These are phyloP conservation scores for Phytophthora tubulina DNA, from an alignment of 352 stramenopile genomes.

Conservation along the genomic window DNA sequence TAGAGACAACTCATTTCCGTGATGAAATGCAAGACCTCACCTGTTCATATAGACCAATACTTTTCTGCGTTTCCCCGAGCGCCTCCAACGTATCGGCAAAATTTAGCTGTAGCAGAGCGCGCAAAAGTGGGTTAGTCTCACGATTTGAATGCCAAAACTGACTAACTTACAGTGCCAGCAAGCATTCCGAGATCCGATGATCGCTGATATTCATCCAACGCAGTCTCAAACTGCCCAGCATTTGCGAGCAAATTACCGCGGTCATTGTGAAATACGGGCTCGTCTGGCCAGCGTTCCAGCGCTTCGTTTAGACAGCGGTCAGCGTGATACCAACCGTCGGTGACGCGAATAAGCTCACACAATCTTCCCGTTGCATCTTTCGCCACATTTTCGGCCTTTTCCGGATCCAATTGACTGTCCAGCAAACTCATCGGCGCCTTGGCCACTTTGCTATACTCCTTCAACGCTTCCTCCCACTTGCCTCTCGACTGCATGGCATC, in stretches of 20 bases:
- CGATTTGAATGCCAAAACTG: neutral
- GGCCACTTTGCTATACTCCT: slow-evolving; percentile 62
- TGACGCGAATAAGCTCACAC: slow-evolving; percentile 65
- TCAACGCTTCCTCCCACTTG: slow-evolving; percentile 68
- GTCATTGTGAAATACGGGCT: slow-evolving; percentile 67
- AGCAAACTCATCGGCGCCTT: slow-evolving; percentile 24
- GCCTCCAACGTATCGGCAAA: slow-evolving; percentile 64
- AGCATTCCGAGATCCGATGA: slow-evolving; percentile 55
- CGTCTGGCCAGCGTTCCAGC: slow-evolving; percentile 58
- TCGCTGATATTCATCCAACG: slow-evolving; percentile 63
- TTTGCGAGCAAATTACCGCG: slow-evolving; percentile 64
- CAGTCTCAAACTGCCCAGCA: slow-evolving; percentile 64
- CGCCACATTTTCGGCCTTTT: slow-evolving; percentile 38
- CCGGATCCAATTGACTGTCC: slow-evolving; percentile 23
- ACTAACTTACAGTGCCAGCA: slow-evolving; percentile 53
- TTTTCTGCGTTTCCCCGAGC: slow-evolving; percentile 64
- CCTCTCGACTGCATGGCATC: slow-evolving; percentile 50
- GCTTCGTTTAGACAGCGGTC: slow-evolving; percentile 67
- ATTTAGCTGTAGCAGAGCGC: slow-evolving; percentile 49
- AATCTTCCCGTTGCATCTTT: slow-evolving; percentile 53
- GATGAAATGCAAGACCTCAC: slow-evolving; percentile 21
- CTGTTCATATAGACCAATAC: slow-evolving; percentile 63
- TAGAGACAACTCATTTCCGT: neutral
- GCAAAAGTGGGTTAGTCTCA: slow-evolving; percentile 5
- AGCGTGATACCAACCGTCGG: slow-evolving; percentile 54